Base-by-base conservation (phyloP, 495 filamentous ascomycete species). In the Hypoxylon fuscum region DNA sequence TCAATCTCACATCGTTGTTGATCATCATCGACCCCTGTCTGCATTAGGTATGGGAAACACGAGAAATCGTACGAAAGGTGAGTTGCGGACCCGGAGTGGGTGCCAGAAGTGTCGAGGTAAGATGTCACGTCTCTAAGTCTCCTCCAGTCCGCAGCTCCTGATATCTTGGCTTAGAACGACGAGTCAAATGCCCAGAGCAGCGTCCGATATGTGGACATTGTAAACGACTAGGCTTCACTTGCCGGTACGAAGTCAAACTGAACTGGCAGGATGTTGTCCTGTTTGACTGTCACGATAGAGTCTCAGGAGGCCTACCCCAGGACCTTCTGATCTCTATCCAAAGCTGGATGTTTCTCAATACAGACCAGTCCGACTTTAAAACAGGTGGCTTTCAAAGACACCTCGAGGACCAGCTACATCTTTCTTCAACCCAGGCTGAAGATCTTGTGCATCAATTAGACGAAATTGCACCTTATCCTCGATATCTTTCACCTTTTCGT, bases 81-180 rank as follows among this genome's bases (percentile, higher is more conserved):
- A 64, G 31, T 17, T 58, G 48, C 60, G 60, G 43, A 64, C 53
- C 21, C 62, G 62, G 43, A 65, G 55, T 35, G 55, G 55, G 1
- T 65, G 55, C 14, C 55, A 37, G 37, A 64, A 59, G 38, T 64
- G 61, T 55, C 48, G 61, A 59, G 61, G 61, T 64, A 41, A 62
- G 58, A 55, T 44, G 17, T 25, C 45, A 35, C 12, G 2, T 44
- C 20, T 35, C 38, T 12, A 11, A 21, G 17, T 23, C 31, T 42
- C 41, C 27, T 29, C 10, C 12, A 27, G 12, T 5, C 10, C 14
- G 18, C 18, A 23, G 21, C 2, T 25, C 27, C 42, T 64, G 21
- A 64, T 38, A 27, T 23, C 5, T 38, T 5, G 15, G 34, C 14
- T 25, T 15, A 60, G 56, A 66, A 21, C 38, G 62, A n/a, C 55